These are phyloP conservation scores for Quercus phellos DNA, from an alignment of 331 rosid genomes.

Conservation along the genomic window DNA sequence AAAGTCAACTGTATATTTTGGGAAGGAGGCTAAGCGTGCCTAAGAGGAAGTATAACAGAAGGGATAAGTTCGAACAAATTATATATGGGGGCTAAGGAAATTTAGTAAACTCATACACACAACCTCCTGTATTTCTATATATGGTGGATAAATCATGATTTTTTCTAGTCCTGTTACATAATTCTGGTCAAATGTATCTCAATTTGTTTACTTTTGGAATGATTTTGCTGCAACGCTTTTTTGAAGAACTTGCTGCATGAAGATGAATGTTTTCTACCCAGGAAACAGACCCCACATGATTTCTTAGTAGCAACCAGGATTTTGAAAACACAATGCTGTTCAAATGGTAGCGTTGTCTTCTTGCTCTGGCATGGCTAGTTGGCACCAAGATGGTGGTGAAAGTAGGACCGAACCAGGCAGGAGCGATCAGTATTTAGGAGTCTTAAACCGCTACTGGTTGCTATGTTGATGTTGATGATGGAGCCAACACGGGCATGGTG, in stretches of 20 bases:
- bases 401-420: not conserved
- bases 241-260: not conserved
- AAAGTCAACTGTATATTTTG: not conserved
- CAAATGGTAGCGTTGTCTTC: not conserved
- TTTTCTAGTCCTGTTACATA: too few species aligned
- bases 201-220: not conserved
- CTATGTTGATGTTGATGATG: not conserved
- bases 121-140: not conserved
- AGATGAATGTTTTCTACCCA: not conserved
- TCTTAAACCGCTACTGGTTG: not conserved
- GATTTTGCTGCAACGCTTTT: not conserved
- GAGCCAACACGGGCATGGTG: not conserved
- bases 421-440: not conserved
- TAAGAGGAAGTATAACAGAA: not conserved
- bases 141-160: conserved; percentile 1
- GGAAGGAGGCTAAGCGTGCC: not conserved
- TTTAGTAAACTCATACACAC: not conserved
- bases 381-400: not conserved
- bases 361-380: not conserved
- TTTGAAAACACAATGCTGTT: not conserved
- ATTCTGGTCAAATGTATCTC: not conserved
- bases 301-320: not conserved
- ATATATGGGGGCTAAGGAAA: conserved; percentile 3
- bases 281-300: not conserved
- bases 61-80: conserved; percentile 7